Evolutionary conservation across 257 asterid species (phyloP).

Genomic region (Solanum lycopersicoides): DNA sequence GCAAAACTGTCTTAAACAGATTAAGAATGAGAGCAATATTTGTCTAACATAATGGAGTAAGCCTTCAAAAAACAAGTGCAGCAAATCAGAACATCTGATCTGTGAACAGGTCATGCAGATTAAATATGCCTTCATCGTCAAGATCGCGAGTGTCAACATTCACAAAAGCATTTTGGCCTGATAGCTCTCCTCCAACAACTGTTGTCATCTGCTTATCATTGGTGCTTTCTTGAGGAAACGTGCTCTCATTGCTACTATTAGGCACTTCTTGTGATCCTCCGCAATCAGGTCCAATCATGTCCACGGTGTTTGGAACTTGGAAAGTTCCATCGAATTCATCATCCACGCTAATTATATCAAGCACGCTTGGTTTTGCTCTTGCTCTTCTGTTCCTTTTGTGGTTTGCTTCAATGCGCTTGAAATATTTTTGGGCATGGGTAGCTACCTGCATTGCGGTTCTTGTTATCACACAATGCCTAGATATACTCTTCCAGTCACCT

Average conservation of each 20-base stretch:
- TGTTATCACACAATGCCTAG: not conserved
- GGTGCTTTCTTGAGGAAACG: not conserved
- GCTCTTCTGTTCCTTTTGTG: not conserved
- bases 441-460: not conserved
- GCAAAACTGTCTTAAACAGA: too few relatives aligned
- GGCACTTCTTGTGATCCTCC: not conserved
- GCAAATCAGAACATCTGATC: too few relatives aligned
- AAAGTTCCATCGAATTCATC: not conserved
- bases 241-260: not conserved
- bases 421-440: too few relatives aligned
- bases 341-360: not conserved
- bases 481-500: not conserved
- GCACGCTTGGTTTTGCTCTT: too few relatives aligned
- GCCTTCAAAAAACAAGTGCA: too few relatives aligned
- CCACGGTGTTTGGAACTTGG: not conserved
- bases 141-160: not conserved
- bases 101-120: too few relatives aligned
- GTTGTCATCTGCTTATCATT: not conserved
- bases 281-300: not conserved
- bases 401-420: too few relatives aligned
- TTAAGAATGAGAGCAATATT: too few relatives aligned
- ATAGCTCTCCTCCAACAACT: not conserved
- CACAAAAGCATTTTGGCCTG: not conserved
- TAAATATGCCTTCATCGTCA: too few relatives aligned
- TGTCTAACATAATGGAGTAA: too few relatives aligned